These are phyloP conservation scores for Candida taoyuanica DNA, from an alignment of 805 yeast genomes.

Conservation along the genomic window DNA sequence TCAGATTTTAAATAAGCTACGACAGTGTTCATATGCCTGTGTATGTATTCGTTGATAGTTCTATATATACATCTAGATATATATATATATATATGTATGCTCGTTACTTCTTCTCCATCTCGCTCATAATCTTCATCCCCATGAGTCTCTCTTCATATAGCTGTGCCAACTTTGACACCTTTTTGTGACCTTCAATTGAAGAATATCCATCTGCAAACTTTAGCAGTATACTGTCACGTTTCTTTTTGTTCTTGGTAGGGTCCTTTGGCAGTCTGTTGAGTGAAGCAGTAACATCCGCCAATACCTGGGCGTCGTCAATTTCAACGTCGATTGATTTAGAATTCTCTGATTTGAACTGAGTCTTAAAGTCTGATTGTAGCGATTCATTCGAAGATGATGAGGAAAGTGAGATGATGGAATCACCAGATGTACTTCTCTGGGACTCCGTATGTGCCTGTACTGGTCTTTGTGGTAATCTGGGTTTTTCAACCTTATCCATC, in stretches of 20 bases:
- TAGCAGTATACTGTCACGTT: slow-evolving; percentile 11
- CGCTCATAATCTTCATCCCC: slow-evolving; percentile 34
- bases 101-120: slow-evolving; percentile 21
- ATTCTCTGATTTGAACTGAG: no score
- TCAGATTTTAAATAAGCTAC: no score
- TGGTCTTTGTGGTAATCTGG: background rate
- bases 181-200: slow-evolving; percentile 36
- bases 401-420: background rate
- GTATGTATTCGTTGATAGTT: background rate
- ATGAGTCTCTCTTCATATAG: slow-evolving; percentile 55
- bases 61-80: background rate
- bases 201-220: slow-evolving; percentile 29
- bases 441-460: background rate
- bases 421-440: slow-evolving; percentile 2
- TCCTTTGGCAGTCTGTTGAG: slow-evolving; percentile 18
- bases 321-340: background rate
- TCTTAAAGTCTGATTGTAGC: background rate
- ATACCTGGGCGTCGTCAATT: slow-evolving; percentile 11
- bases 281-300: slow-evolving; percentile 23
- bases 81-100: no score
- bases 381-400: slow-evolving; percentile 3
- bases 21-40: no score
- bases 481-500: background rate
- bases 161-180: slow-evolving; percentile 59
- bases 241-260: slow-evolving; percentile 8